Base-by-base conservation (phyloP, 208 protist genomes). In the Naegleria fowleri region DNA sequence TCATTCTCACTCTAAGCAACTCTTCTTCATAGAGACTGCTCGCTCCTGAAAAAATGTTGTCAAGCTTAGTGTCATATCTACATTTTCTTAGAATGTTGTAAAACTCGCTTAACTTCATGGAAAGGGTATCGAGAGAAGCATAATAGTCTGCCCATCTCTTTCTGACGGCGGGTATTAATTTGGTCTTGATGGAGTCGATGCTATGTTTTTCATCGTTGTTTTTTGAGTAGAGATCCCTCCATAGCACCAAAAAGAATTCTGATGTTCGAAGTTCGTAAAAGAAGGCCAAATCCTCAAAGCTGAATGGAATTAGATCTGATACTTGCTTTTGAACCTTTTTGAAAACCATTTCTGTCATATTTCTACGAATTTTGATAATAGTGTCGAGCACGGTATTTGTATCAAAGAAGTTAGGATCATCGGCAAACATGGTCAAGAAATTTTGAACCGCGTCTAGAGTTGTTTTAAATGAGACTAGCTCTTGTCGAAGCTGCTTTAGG, bases 221-320 rank as follows among this genome's bases (percentile, higher is more conserved):
- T 7, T 79, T 79, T 79, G 67, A 36, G 25, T 79, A 79, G 1
- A 79, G 29, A 79, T 88, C 41, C 5, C 43, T 52, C 85, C 85
- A 88, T 36, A 88, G 58, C 9, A 39, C 25, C 5, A 88, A 36
- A 29, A 88, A 88, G 11, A 88, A 58, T 19, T 88, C 85, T 15
- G 41, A 58, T 19, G n/a, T 38, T 88, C 85, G 15, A 6, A 88
- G 33, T 19, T 88, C 41, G n/a, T 88, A 88, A 36, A 88, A 88
- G n/a, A 29, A 88, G 55, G 19, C 39, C 16, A 88, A 58, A 25
- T 48, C 43, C 55, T 88, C 25, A 38, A 39, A 15, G 15, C 22
- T 36, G 41, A 88, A 40, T 58, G 39, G 41, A 40, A 88, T 39
- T 55, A 36, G 5, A 16, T 51, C 43, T 0, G 22, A 29, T 39